Conservation (phyloP, 2,329 filamentous ascomycete genomes). For the Alternaria conjuncta region DNA sequence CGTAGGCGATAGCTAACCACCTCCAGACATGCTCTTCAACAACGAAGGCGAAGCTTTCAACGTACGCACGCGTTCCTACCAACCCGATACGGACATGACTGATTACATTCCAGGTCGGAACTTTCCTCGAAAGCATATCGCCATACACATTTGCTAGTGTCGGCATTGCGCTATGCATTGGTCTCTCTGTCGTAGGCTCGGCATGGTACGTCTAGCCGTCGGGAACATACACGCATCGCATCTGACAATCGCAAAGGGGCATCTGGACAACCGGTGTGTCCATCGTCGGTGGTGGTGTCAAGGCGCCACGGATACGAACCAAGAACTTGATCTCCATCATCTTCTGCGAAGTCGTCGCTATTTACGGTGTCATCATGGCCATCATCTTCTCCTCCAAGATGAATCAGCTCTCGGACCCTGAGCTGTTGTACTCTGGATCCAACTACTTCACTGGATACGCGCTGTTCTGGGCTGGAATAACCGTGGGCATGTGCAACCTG, state of each 20-base stretch:
- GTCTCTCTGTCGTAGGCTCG: conserved; percentile 92
- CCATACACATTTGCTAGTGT: conserved; percentile 92
- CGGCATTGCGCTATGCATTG: conserved; percentile 93
- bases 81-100: conserved; percentile 1
- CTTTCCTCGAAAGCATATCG: conserved; percentile 91
- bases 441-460: conserved; percentile 96
- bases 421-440: conserved; percentile 72
- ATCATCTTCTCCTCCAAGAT: conserved; percentile 97
- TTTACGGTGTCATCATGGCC: conserved; percentile 99
- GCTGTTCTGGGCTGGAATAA: conserved; percentile 93
- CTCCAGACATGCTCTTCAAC: conserved; percentile 95
- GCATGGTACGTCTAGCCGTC: conserved; percentile 74
- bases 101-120: conserved; percentile 70
- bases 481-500: conserved; percentile 94
- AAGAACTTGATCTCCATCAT: conserved; percentile 99
- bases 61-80: conserved; percentile 62
- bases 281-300: conserved; percentile 95
- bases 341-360: conserved; percentile 99
- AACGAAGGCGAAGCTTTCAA: conserved; percentile 96
- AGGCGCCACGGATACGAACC: conserved; percentile 94
- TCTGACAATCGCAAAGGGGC: conserved; percentile 68
- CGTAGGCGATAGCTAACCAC: conserved; percentile 40
- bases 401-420: conserved; percentile 68
- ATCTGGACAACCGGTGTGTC: conserved; percentile 99
- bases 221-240: background rate